Evolutionary conservation across 1,284 basidiomycete genomes (phyloP).

Genomic region (Schizophyllum commune): DNA sequence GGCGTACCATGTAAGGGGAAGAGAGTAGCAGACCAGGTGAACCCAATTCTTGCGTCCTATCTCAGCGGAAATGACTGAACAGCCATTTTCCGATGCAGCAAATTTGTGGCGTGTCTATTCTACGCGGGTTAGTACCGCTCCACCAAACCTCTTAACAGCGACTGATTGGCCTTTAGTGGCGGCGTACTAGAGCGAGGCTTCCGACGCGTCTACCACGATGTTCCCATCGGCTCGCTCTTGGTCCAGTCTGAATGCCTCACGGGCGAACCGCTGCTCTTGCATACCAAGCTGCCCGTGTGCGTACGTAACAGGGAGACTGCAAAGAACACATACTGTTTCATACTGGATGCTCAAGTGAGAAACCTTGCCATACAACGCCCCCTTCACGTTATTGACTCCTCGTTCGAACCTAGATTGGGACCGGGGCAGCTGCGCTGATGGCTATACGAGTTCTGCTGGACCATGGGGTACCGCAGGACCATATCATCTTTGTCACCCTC

Average conservation of each 20-base stretch:
- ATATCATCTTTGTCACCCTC: constrained; percentile 85
- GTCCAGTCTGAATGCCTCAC: constrained; percentile 83
- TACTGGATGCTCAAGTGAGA: constrained; percentile 84
- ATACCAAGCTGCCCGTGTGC: constrained; percentile 70
- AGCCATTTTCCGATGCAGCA: constrained; percentile 28
- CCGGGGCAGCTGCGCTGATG: constrained; percentile 94
- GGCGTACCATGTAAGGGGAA: constrained; percentile 55
- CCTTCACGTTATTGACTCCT: no score
- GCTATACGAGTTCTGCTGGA: constrained; percentile 92
- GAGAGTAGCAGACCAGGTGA: constrained; percentile 38
- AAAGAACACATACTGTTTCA: constrained; percentile 70
- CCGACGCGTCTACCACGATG: constrained; percentile 80
- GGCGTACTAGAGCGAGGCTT: constrained; percentile 90
- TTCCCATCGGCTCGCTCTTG: constrained; percentile 82
- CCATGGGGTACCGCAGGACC: constrained; percentile 83
- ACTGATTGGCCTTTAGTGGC: constrained; percentile 41
- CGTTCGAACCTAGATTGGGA: constrained; percentile 64
- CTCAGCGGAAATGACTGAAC: constrained; percentile 2
- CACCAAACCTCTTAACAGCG: constrained; percentile 2
- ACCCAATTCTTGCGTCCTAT: constrained; percentile 27
- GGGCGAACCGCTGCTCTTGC: constrained; percentile 85
- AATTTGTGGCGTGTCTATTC: constrained; percentile 79
- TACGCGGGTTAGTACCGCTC: constrained; percentile 51
- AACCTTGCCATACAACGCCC: not conserved
- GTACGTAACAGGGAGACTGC: constrained; percentile 63